Evolutionary conservation across 257 asterid species (phyloP).

Genomic region (Nicotiana undulata): DNA sequence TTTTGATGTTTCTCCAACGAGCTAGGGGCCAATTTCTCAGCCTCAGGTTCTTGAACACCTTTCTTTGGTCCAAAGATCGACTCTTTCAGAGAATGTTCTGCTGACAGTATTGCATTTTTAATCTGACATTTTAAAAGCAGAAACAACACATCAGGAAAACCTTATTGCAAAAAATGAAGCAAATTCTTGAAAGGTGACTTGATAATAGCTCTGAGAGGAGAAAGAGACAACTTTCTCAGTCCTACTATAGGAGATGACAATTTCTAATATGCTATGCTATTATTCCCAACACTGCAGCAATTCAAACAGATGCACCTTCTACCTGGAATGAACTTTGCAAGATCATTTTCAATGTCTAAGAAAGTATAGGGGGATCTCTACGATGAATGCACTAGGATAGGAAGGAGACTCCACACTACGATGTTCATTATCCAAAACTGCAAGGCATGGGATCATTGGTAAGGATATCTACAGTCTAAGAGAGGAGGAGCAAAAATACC

Average conservation of each 20-base stretch:
- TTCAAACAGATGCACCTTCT: not conserved
- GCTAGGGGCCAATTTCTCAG: constrained; percentile 27
- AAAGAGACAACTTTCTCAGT: not conserved
- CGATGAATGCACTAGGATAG: not conserved
- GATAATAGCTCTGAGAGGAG: not conserved
- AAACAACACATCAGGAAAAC: constrained; percentile 3
- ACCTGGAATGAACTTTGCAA: too few relatives aligned
- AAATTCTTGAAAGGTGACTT: not conserved
- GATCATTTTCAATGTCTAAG: not conserved
- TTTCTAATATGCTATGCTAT: not conserved
- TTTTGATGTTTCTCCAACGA: constrained; percentile 43
- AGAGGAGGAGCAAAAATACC: not conserved
- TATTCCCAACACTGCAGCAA: not conserved
- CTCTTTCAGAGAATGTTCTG: constrained; percentile 55
- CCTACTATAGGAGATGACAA: not conserved
- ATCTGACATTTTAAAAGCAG: constrained; percentile 40
- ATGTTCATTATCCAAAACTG: not conserved
- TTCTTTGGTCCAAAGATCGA: constrained; percentile 50
- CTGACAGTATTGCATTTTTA: constrained; percentile 51
- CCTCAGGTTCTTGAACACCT: constrained; percentile 30
- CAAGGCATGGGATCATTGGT: not conserved
- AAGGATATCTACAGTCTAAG: not conserved
- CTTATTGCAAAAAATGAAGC: not conserved
- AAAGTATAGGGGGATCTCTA: not conserved
- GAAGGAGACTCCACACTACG: not conserved